Base-by-base conservation (phyloP, 768 basidiomycete species). In the Macrolepiota fuliginosa region DNA sequence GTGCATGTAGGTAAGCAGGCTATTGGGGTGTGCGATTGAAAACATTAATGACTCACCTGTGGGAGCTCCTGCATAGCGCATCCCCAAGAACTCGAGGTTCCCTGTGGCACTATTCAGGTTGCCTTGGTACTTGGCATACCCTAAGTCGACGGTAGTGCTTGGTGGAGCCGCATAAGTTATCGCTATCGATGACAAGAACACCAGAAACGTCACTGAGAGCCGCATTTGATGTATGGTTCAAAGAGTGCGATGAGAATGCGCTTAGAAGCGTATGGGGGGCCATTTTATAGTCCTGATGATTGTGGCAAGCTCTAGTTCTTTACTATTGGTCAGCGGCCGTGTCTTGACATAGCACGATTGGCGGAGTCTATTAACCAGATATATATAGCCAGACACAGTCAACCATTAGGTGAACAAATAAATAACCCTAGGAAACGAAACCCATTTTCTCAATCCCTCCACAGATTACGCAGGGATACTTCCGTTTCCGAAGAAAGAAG, bases 51-150 rank as follows among this genome's bases (percentile, higher is more conserved):
- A 62, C 72, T 55, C 25, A 79, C 82, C 82, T 32, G 75, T 62
- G 2, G 83, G 83, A 27, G 81, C 71, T 17, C 80, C 80, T 11
- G 84, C 83, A 69, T 80, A 85, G 7, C 83, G 75, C 47, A 83
- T 74, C 0, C 77, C 77, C 12, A 81, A 70, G 62, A 79, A 82
- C 15, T 69, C 64, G 0, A 75, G 74, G 61, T 77, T 72, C 12
- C 67, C 66, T 2, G 74, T 74, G 0, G 70, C 70, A 0, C 71
- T 47, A 56, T 79, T 71, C 12, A 77, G 66, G 0, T 67, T 56
- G 1, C 81, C 82, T 68, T 77, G 72, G 59, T 81, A 83, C 56
- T 69, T 67, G 0, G 81, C 77, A 63, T 81, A 80, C 1, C 81
- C 81, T 12, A 83, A 70, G 58, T 81, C 72, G 15, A 82, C 73